Conservation (phyloP, 179 eudicot species). For the Beta corolliflora region DNA sequence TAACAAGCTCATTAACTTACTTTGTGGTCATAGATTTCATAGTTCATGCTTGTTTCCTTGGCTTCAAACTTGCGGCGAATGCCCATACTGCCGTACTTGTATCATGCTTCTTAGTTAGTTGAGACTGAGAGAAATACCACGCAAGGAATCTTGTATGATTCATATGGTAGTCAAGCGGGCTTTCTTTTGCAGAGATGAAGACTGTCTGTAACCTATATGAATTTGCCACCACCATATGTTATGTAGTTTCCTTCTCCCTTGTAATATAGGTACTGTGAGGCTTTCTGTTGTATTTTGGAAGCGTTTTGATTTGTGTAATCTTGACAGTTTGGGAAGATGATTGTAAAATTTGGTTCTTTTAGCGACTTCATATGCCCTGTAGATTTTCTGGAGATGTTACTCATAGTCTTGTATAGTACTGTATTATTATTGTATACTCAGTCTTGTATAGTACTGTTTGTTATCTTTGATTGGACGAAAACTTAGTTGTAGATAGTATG, state of each 20-base stretch:
- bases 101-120: conserved; percentile 25
- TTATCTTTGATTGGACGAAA: too few species aligned
- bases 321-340: too few species aligned
- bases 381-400: too few species aligned
- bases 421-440: too few species aligned
- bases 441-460: too few species aligned
- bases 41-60: conserved; percentile 67
- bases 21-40: conserved; percentile 68
- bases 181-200: not conserved
- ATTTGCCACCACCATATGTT: not conserved
- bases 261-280: not conserved
- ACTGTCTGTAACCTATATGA: too few species aligned
- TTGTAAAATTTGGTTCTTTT: too few species aligned
- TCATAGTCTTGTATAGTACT: too few species aligned
- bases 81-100: conserved; percentile 65
- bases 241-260: not conserved
- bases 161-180: not conserved
- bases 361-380: too few species aligned
- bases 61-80: conserved; percentile 66
- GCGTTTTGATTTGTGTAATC: too few species aligned
- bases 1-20: conserved; percentile 52
- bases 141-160: not conserved
- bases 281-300: too few species aligned
- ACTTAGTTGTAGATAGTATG: too few species aligned
- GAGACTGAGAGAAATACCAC: not conserved